Conservation (phyloP, 2,329 filamentous ascomycete genomes). For the Pleoardoris graminearum region DNA sequence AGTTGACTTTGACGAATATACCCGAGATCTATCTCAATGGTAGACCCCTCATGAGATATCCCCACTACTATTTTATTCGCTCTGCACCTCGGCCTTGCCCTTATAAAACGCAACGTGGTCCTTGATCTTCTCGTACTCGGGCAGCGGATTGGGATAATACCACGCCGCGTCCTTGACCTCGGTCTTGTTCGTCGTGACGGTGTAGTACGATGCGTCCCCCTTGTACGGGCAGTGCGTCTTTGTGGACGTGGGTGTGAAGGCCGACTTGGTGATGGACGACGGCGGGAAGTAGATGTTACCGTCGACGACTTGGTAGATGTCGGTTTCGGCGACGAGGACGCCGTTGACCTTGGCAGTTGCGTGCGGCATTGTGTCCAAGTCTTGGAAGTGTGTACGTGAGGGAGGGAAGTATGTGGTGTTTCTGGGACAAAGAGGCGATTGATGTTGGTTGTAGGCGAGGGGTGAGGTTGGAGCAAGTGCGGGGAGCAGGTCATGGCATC, state of each 20-base stretch:
- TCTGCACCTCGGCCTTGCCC: constrained; percentile 35
- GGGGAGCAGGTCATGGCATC: neutral
- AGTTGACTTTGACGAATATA: neutral
- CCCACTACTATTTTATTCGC: neutral
- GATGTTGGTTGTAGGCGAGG: neutral
- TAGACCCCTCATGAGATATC: no score
- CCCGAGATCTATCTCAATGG: neutral
- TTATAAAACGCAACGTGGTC: constrained; percentile 63
- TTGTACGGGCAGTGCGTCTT: constrained; percentile 61
- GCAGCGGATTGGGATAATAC: constrained; percentile 60
- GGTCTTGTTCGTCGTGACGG: constrained; percentile 53
- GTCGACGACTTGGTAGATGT: constrained; percentile 59
- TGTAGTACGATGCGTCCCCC: constrained; percentile 61
- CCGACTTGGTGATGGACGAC: constrained; percentile 49
- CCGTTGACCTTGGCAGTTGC: constrained; percentile 56
- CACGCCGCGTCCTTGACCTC: constrained; percentile 60
- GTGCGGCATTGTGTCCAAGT: constrained; percentile 26
- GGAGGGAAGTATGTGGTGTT: neutral
- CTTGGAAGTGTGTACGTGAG: neutral
- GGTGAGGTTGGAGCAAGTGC: neutral
- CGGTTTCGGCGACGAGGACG: constrained; percentile 55
- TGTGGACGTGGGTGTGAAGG: constrained; percentile 52
- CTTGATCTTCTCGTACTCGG: constrained; percentile 56
- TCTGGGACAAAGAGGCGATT: no score
- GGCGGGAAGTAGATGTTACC: constrained; percentile 57